Conservation (phyloP, 768 basidiomycete genomes). For the Scleroderma bovista region DNA sequence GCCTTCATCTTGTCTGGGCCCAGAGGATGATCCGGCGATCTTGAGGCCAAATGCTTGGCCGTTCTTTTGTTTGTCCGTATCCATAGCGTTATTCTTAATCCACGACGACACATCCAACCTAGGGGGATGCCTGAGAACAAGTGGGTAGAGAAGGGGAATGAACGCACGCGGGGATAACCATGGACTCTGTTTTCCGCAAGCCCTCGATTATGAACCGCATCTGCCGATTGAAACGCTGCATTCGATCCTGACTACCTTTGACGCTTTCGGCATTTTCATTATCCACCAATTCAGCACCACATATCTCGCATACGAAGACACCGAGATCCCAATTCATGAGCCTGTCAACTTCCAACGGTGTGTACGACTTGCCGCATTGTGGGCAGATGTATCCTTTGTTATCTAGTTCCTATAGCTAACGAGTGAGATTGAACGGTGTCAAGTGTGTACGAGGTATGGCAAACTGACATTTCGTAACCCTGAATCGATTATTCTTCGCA, state of each 20-base stretch:
- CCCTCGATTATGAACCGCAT: conserved; percentile 86
- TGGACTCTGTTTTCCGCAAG: conserved; percentile 82
- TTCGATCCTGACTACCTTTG: conserved; percentile 83
- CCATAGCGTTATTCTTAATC: conserved; percentile 69
- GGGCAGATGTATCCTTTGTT: conserved; percentile 98
- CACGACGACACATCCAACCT: conserved; percentile 82
- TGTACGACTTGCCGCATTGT: conserved; percentile 77
- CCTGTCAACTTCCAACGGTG: conserved; percentile 79
- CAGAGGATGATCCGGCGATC: conserved; percentile 65
- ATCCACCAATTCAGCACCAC: conserved; percentile 80
- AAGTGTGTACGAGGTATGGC: background rate
- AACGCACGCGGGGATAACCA: conserved; percentile 77
- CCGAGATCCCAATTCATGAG: conserved; percentile 68
- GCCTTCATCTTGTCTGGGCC: conserved; percentile 60
- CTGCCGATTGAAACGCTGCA: conserved; percentile 92
- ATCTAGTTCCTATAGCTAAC: conserved; percentile 70
- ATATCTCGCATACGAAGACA: conserved; percentile 81
- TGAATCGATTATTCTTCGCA: conserved; percentile 86
- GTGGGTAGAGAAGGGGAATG: background rate
- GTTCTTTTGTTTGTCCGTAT: conserved; percentile 54
- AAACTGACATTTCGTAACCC: conserved; percentile 76
- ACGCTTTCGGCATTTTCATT: conserved; percentile 89
- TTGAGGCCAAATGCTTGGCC: conserved; percentile 55
- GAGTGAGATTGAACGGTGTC: background rate
- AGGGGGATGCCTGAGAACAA: conserved; percentile 2